Conservation (phyloP, 306 rosid species). For the Gastrolobium villosum region DNA sequence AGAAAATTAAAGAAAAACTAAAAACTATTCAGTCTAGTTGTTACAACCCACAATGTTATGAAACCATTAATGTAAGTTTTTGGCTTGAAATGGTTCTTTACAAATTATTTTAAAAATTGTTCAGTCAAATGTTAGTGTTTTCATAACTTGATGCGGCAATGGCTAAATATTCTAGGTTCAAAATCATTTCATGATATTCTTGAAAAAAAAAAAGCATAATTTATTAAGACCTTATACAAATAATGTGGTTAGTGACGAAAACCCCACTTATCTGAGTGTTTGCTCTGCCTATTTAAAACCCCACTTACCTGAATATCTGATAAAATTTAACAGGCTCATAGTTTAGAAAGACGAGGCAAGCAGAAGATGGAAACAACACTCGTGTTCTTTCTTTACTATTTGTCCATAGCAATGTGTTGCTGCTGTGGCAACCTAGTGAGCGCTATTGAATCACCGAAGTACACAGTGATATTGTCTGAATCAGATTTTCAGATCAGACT, state of each 20-base stretch:
- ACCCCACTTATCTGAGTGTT: constrained; percentile 27
- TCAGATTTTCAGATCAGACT: constrained; percentile 81
- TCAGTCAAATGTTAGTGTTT: not conserved
- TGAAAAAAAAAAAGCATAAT: not conserved
- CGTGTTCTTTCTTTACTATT: constrained; percentile 17
- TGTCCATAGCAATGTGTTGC: constrained; percentile 41
- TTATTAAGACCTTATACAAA: not conserved
- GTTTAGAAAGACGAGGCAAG: not conserved
- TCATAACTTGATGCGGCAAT: not conserved
- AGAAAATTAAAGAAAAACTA: too few species aligned
- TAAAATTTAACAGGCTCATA: not conserved
- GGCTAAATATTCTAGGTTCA: not conserved
- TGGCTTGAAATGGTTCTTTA: too few species aligned
- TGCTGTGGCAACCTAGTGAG: constrained; percentile 34
- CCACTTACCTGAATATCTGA: too few species aligned
- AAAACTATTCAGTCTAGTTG: too few species aligned
- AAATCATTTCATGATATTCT: not conserved
- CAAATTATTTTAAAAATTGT: not conserved
- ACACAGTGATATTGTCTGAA: constrained; percentile 58
- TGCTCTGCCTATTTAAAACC: constrained; percentile 38
- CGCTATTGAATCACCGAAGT: constrained; percentile 68
- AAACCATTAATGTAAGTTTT: too few species aligned
- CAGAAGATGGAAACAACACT: constrained; percentile 50
- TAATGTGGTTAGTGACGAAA: constrained; percentile 11
- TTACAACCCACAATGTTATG: too few species aligned